Conservation (phyloP, 208 protist species). For the Acanthamoeba triangularis region DNA sequence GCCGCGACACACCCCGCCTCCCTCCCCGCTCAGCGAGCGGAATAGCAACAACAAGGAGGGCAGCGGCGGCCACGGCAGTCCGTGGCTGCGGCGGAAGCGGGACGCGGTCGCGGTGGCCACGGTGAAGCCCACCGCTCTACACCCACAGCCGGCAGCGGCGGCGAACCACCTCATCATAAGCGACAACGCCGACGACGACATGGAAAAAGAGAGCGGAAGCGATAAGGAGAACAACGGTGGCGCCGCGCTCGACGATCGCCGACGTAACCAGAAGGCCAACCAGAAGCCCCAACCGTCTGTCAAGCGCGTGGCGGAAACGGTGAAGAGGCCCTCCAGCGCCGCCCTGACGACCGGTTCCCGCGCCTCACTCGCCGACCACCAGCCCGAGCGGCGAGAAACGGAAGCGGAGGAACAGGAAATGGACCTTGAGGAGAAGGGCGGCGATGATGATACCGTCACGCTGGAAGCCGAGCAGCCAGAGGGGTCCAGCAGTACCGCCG, state of each 20-base stretch:
- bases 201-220: neutral
- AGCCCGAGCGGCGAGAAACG: neutral
- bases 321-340: neutral
- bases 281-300: neutral
- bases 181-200: neutral
- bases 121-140: neutral
- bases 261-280: neutral
- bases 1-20: neutral
- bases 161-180: neutral
- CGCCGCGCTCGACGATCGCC: neutral
- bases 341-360: too few species aligned
- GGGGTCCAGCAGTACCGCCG: neutral
- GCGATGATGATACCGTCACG: neutral
- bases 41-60: neutral
- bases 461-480: neutral
- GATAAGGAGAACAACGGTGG: constrained; percentile 31
- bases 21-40: neutral
- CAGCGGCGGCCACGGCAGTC: constrained; percentile 15
- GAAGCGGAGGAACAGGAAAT: neutral
- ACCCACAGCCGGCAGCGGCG: neutral
- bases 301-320: neutral
- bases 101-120: neutral
- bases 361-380: neutral
- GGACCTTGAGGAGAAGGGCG: neutral
- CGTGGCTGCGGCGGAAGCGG: constrained; percentile 47